These are phyloP conservation scores for Eucalyptus curtisii DNA, from an alignment of 345 rosid genomes.

Conservation along the genomic window DNA sequence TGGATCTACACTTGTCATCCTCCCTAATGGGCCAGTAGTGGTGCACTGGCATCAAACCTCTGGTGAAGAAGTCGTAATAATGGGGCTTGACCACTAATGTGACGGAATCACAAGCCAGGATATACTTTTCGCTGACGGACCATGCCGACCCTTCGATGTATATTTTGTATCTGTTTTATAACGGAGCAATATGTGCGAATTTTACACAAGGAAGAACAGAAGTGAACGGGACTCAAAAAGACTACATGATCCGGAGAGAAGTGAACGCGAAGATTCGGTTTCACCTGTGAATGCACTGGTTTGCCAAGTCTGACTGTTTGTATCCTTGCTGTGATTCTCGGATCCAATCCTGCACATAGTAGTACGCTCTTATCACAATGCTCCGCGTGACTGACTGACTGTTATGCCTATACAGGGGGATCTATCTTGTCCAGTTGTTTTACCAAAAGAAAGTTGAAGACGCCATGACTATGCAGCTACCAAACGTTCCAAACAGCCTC, in stretches of 20 bases:
- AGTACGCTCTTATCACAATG: not conserved
- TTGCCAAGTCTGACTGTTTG: conserved; percentile 63
- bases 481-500: not conserved
- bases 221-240: not conserved
- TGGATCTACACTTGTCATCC: conserved; percentile 56
- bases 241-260: not conserved
- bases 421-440: not conserved
- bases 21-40: conserved; percentile 73
- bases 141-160: conserved; percentile 80
- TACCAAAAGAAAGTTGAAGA: not conserved
- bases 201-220: not conserved
- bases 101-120: conserved; percentile 70
- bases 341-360: conserved; percentile 56
- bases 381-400: not conserved
- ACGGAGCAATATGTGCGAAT: not conserved
- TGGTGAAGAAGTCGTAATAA: conserved; percentile 60
- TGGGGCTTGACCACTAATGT: conserved; percentile 49
- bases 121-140: conserved; percentile 87
- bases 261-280: not conserved
- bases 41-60: conserved; percentile 47
- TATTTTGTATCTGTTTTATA: conserved; percentile 51
- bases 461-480: not conserved
- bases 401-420: not conserved
- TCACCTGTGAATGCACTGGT: conserved; percentile 76
- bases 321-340: conserved; percentile 53